Evolutionary conservation across 352 stramenopile genomes (phyloP).

Genomic region (Pythium grandisporangium): DNA sequence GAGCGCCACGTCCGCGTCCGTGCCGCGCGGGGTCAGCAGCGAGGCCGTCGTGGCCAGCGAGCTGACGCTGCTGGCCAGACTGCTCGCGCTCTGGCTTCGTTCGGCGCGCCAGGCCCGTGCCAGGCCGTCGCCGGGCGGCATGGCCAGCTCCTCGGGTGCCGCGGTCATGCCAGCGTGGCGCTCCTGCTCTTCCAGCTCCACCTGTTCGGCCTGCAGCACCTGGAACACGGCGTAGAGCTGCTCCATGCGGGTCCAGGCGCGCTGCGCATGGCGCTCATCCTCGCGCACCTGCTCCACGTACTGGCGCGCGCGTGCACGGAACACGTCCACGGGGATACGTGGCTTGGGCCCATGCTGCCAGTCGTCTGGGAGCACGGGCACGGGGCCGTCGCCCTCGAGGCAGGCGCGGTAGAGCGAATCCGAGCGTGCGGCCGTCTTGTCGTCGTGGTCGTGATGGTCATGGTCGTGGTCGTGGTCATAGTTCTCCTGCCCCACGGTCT

Average conservation of each 20-base stretch:
- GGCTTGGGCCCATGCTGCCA: slow-evolving; percentile 3
- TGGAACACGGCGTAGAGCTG: slow-evolving; percentile 55
- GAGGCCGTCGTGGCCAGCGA: too few species aligned
- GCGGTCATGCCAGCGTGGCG: slow-evolving; percentile 11
- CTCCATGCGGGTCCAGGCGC: slow-evolving; percentile 47
- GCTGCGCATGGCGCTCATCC: slow-evolving; percentile 38
- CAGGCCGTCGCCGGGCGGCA: too few species aligned
- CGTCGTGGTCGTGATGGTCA: slow-evolving; percentile 18
- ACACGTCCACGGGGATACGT: slow-evolving; percentile 1
- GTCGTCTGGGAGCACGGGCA: slow-evolving; percentile 11
- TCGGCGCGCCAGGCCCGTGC: too few species aligned
- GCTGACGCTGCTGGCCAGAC: too few species aligned
- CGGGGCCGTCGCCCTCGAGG: slow-evolving; percentile 10
- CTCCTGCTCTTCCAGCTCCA: slow-evolving; percentile 11
- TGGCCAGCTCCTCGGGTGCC: slow-evolving; percentile 2
- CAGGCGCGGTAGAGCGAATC: slow-evolving; percentile 35
- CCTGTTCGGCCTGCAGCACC: slow-evolving; percentile 19
- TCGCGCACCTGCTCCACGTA: slow-evolving; percentile 14
- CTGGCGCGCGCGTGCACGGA: slow-evolving; percentile 8
- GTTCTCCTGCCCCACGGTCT: slow-evolving; percentile 49
- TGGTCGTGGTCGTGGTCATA: slow-evolving; percentile 17
- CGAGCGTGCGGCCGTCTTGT: slow-evolving; percentile 10
- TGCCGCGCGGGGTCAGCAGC: slow-evolving; percentile 14
- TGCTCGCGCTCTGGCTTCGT: too few species aligned
- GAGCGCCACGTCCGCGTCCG: slow-evolving; percentile 25